These are phyloP conservation scores for Aurantiochytrium sp. DNA, from an alignment of 108 stramenopile genomes.

Conservation along the genomic window DNA sequence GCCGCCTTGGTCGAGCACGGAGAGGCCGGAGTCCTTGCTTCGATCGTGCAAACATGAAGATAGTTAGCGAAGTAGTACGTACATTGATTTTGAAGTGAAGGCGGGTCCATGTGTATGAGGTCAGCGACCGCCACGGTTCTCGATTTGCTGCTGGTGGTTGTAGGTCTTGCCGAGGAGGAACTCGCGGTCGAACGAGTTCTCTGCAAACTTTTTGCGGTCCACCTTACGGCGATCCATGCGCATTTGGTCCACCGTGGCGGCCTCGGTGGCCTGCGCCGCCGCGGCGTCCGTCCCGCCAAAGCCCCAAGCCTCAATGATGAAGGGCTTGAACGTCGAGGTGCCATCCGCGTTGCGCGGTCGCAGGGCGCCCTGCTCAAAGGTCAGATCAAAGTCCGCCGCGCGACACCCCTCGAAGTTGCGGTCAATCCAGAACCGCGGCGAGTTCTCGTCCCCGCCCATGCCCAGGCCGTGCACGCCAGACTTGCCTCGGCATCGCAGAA, in stretches of 20 bases:
- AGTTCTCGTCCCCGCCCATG: constrained; percentile 1
- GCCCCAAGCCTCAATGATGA: constrained; percentile 11
- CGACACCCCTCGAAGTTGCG: neutral
- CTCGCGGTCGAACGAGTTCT: constrained; percentile 24
- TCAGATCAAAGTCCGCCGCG: neutral
- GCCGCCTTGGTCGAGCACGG: too few species aligned
- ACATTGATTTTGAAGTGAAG: neutral
- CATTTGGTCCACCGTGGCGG: neutral
- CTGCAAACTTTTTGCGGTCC: constrained; percentile 25
- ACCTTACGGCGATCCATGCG: neutral
- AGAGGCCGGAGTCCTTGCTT: too few species aligned
- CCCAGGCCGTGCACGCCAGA: neutral
- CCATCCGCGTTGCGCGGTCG: neutral
- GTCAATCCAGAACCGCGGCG: neutral
- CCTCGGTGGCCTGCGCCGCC: neutral
- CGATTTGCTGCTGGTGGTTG: constrained; percentile 8
- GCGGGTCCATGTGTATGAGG: neutral
- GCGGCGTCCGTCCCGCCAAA: neutral
- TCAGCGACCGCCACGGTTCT: neutral
- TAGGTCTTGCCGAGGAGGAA: constrained; percentile 8
- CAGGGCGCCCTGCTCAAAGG: constrained; percentile 10
- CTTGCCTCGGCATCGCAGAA: neutral
- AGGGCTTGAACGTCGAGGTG: neutral
- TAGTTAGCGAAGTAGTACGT: neutral
- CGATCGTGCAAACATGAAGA: too few species aligned